Conservation (phyloP, 495 filamentous ascomycete species). For the Penicillium tannophilum region DNA sequence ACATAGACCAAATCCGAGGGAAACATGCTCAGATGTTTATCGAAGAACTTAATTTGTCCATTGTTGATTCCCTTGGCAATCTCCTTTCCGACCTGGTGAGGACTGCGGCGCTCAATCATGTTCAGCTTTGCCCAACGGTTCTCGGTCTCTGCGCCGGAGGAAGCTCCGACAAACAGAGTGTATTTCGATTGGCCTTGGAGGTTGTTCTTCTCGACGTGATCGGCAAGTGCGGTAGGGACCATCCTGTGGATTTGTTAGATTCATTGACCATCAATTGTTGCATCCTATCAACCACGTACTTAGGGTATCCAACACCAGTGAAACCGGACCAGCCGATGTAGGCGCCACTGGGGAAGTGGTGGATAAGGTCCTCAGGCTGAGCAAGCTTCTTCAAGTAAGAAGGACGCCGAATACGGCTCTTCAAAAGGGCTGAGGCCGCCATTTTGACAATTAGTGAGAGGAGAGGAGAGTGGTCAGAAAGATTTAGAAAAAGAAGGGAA, state of each 20-base stretch:
- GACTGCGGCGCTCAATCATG: constrained; percentile 85
- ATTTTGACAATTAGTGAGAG: constrained; percentile 28
- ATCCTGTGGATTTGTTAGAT: constrained; percentile 52
- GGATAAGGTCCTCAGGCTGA: constrained; percentile 75
- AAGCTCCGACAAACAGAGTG: constrained; percentile 85
- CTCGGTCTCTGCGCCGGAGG: constrained; percentile 87
- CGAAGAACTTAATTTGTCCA: constrained; percentile 88
- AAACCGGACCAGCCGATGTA: constrained; percentile 92
- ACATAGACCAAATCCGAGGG: constrained; percentile 84
- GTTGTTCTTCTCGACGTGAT: constrained; percentile 87
- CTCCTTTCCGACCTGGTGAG: constrained; percentile 90
- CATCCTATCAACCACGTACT: constrained; percentile 53
- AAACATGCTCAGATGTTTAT: constrained; percentile 92
- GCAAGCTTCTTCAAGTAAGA: constrained; percentile 80
- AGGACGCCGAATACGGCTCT: constrained; percentile 71
- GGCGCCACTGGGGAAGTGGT: constrained; percentile 77
- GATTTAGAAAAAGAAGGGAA: constrained; percentile 18
- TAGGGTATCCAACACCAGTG: constrained; percentile 89
- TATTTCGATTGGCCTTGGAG: constrained; percentile 84
- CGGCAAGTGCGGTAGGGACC: constrained; percentile 80
- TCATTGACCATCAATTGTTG: neutral
- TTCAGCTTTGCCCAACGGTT: constrained; percentile 83
- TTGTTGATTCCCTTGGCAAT: constrained; percentile 91
- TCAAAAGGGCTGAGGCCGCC: constrained; percentile 72
- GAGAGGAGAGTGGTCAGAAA: constrained; percentile 6